Base-by-base conservation (phyloP, 2,329 filamentous ascomycete species). In the Talaromyces piceae region DNA sequence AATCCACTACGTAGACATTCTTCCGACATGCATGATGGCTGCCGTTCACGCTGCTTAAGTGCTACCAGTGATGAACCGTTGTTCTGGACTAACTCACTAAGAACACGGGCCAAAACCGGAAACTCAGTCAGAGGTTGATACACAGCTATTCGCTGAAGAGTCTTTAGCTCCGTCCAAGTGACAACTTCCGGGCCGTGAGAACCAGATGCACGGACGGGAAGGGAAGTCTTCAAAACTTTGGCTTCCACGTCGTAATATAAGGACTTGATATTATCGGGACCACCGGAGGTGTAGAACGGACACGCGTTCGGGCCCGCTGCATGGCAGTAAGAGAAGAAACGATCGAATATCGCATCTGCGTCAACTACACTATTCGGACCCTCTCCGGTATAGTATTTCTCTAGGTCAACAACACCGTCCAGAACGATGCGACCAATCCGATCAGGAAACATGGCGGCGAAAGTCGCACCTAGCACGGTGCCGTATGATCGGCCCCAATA, bases 401-500 rank as follows among this genome's bases (percentile, higher is more conserved):
- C 56, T 28, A 63, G 56, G 45, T 70, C 61, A n/a, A 70, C 64
- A 3, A 71, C 67, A 1, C 60, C 68, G 47, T 71, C 68, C 12
- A 70, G 57, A 0, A 71, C 56, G 5, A 53, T 56, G 8, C 65
- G 63, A 2, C 55, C 51, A 13, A 70, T 53, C 13, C 65, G 64
- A 41, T 73, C 62, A 0, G 75, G 74, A 30, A 66, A 76, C 49
- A 77, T 64, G 3, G 68, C 61, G 0, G 74, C 72, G 53, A 76
- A 73, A 0, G 74, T 77, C 1, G 66, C 60, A 3, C 75, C 75
- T 0, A 77, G 61, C 1, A 73, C 57, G 0, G 73, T 72, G 3
- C 74, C 75, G 52, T 76, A 77, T 2, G 69, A 73, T 18, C 71
- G 61, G 5, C 68, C 70, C 69, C 70, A 73, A 54, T 69, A 73